Conservation (phyloP, 148 eudicot species). For the Vaccinium myrtillus region DNA sequence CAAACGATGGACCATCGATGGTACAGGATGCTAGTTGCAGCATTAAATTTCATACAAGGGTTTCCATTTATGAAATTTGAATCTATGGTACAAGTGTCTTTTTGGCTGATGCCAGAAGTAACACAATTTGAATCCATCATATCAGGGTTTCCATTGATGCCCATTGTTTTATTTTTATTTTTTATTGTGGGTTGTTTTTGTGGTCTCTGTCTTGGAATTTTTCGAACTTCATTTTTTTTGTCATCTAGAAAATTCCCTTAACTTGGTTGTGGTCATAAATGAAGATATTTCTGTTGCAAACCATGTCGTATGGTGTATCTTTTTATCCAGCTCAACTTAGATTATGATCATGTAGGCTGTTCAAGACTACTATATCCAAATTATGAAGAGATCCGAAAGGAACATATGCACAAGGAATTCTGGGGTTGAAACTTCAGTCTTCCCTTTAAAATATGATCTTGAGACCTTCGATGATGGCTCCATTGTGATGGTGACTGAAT, state of each 20-base stretch:
- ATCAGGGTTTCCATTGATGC: not conserved
- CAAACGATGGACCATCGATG: too few relatives aligned
- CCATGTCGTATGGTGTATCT: not conserved
- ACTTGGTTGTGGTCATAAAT: not conserved
- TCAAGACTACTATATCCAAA: slow-evolving; percentile 37
- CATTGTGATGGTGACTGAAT: slow-evolving; percentile 48
- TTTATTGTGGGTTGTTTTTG: not conserved
- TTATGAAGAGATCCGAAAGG: slow-evolving; percentile 16
- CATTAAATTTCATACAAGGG: not conserved
- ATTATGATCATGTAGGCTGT: slow-evolving; percentile 32
- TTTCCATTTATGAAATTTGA: too few relatives aligned
- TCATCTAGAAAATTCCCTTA: not conserved
- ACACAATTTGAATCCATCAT: not conserved
- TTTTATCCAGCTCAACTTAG: not conserved
- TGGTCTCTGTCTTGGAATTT: not conserved
- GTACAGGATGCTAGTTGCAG: not conserved
- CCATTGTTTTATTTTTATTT: not conserved
- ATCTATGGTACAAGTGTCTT: too few relatives aligned
- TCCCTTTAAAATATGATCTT: slow-evolving; percentile 13
- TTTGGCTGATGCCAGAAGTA: not conserved
- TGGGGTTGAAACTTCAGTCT: not conserved
- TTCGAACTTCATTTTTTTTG: not conserved
- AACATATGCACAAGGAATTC: not conserved
- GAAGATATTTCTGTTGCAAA: not conserved
- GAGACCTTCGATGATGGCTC: slow-evolving; percentile 46